phyloP scores from a whole-genome alignment of 73 alveolate species.

The Stentor coeruleus region DNA sequence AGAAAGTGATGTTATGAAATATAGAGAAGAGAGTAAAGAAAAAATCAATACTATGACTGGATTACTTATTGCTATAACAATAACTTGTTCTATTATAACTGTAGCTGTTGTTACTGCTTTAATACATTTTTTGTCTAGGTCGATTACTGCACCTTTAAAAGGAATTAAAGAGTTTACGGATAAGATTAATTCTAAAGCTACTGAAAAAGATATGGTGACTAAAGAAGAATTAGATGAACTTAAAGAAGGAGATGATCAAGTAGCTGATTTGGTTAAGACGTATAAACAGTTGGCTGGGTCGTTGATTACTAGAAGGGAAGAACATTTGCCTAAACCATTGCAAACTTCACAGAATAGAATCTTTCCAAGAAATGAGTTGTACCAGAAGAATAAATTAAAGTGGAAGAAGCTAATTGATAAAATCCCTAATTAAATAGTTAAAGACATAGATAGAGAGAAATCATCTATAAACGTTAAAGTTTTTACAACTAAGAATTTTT shows the following conservation, averaged over 20 bases:
- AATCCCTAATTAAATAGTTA: neutral
- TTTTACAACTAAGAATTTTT: no score
- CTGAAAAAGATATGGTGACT: slow-evolving; percentile 22
- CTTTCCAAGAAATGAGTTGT: slow-evolving; percentile 11
- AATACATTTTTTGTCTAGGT: neutral
- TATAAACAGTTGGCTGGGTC: slow-evolving; percentile 10
- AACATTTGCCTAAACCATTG: neutral
- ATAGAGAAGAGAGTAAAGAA: neutral
- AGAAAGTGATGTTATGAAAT: neutral
- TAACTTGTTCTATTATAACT: neutral
- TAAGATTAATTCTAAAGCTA: slow-evolving; percentile 17
- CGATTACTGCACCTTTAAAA: slow-evolving; percentile 5
- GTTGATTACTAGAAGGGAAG: slow-evolving; percentile 7
- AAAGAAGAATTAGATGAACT: neutral
- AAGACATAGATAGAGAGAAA: no score
- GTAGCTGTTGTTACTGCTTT: neutral
- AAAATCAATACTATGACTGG: neutral
- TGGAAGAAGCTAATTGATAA: neutral
- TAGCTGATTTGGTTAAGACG: slow-evolving; percentile 9
- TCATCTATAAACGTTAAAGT: no score
- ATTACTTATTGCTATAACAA: neutral
- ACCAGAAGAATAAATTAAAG: neutral
- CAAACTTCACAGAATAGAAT: neutral
- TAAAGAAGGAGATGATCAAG: slow-evolving; percentile 18
- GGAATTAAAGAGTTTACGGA: slow-evolving; percentile 16